Conservation (phyloP, 2,329 filamentous ascomycete species). For the Fusarium incarnatum region DNA sequence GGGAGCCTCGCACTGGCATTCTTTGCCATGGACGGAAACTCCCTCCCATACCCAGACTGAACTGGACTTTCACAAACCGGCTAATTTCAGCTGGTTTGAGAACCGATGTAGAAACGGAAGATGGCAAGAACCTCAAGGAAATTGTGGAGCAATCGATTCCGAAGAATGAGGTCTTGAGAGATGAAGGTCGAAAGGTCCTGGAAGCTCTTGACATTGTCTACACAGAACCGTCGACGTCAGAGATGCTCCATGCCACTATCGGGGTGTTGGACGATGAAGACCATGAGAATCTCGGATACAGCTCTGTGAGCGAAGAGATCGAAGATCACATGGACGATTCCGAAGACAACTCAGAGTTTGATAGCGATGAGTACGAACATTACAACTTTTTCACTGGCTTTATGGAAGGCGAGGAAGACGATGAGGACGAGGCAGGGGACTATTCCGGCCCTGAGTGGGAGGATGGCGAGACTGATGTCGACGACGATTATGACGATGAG, state of each 20-base stretch:
- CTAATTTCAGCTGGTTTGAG: conserved; percentile 41
- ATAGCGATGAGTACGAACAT: conserved; percentile 24
- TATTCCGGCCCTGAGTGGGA: conserved; percentile 23
- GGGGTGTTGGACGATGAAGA: neutral
- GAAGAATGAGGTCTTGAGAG: conserved; percentile 28
- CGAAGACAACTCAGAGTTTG: conserved; percentile 24
- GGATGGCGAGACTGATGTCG: conserved; percentile 24
- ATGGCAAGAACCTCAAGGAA: conserved; percentile 37
- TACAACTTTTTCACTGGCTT: conserved; percentile 18
- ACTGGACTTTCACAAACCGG: conserved; percentile 44
- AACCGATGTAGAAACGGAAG: conserved; percentile 41
- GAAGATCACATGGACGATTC: conserved; percentile 32
- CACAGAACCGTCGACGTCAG: conserved; percentile 26
- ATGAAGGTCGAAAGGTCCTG: conserved; percentile 42
- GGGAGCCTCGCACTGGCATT: conserved; percentile 21
- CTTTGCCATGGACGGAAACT: conserved; percentile 3
- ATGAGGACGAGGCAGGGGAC: conserved; percentile 11
- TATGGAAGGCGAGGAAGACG: conserved; percentile 24
- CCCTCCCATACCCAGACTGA: conserved; percentile 33
- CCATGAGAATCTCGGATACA: conserved; percentile 24
- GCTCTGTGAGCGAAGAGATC: conserved; percentile 33
- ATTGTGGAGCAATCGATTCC: conserved; percentile 42
- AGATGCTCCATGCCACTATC: conserved; percentile 10
- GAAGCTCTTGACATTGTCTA: conserved; percentile 43
- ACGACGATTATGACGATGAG: conserved; percentile 39